Evolutionary conservation across 2,329 filamentous ascomycete species (phyloP).

Genomic region (Cordyceps fumosorosea): DNA sequence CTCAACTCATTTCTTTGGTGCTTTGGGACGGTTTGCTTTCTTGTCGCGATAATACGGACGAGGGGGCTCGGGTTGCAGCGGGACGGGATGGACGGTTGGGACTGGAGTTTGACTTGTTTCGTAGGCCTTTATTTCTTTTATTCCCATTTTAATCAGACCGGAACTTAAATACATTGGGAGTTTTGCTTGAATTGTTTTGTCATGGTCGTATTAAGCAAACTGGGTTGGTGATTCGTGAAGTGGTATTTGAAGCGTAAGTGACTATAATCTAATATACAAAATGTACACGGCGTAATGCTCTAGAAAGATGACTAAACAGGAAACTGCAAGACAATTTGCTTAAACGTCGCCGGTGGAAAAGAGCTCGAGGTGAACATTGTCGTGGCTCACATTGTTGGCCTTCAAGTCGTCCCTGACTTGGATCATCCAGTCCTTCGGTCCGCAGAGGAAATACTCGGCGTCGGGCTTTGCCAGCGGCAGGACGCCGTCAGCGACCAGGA

Average conservation of each 20-base stretch:
- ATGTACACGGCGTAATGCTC: neutral
- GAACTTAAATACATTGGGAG: slow-evolving; percentile 6
- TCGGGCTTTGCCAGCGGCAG: slow-evolving; percentile 45
- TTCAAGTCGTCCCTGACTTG: slow-evolving; percentile 45
- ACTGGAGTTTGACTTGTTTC: slow-evolving; percentile 2
- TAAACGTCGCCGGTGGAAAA: slow-evolving; percentile 48
- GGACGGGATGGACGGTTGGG: neutral
- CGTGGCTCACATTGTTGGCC: slow-evolving; percentile 43
- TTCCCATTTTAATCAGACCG: slow-evolving; percentile 6
- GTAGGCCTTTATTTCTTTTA: neutral
- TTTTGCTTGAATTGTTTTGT: slow-evolving; percentile 1
- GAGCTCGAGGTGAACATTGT: slow-evolving; percentile 56
- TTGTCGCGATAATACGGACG: neutral
- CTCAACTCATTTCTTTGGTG: slow-evolving; percentile 9
- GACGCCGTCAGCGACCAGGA: slow-evolving; percentile 40
- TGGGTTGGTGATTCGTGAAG: neutral
- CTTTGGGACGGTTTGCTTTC: neutral
- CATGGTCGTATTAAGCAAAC: neutral
- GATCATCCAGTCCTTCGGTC: slow-evolving; percentile 61
- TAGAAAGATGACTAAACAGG: neutral
- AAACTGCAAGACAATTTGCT: neutral
- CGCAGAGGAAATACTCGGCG: slow-evolving; percentile 63
- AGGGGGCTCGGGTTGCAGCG: neutral
- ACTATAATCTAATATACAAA: neutral
- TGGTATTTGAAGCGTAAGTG: neutral